Percentiles rank a stretch among this genome's conserved stretches.
Evolutionary conservation across 805 yeast genomes (phyloP).

Genomic region (Torulaspora gathmanii): DNA sequence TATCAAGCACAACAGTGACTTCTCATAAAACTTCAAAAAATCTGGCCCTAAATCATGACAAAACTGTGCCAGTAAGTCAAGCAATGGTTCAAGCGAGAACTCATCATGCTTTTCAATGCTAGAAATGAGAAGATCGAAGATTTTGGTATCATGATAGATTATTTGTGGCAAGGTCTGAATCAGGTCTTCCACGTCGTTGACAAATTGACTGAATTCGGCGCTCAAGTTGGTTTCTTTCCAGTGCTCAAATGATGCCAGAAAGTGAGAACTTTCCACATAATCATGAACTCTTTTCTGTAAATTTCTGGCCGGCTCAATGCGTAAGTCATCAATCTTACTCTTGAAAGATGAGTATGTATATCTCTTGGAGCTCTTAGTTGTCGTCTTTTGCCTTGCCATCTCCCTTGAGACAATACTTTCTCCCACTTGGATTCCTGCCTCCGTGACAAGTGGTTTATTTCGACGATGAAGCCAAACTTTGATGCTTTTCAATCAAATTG

Average conservation of each 20-base stretch:
- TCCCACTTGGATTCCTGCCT: neutral
- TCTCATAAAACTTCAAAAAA: conserved; percentile 64
- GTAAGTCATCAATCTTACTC: conserved; percentile 76
- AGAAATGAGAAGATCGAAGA: conserved; percentile 49
- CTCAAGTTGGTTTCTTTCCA: conserved; percentile 88
- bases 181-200: conserved; percentile 48
- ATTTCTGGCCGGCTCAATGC: conserved; percentile 68
- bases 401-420: neutral
- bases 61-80: conserved; percentile 78
- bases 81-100: conserved; percentile 69
- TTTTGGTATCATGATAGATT: conserved; percentile 59
- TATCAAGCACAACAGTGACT: conserved; percentile 48
- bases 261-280: conserved; percentile 71
- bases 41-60: conserved; percentile 92
- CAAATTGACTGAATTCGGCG: conserved; percentile 60
- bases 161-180: conserved; percentile 77
- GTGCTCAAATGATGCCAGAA: conserved; percentile 69
- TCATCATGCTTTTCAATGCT: conserved; percentile 56
- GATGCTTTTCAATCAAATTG: too few relatives aligned
- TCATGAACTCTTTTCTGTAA: conserved; percentile 58
- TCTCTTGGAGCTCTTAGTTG: conserved; percentile 53
- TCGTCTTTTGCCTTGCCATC: conserved; percentile 40
- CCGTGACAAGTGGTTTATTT: neutral
- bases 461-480: neutral
- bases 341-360: conserved; percentile 71